Evolutionary conservation across 257 asterid genomes (phyloP).

Genomic region (Jacaranda copaia): DNA sequence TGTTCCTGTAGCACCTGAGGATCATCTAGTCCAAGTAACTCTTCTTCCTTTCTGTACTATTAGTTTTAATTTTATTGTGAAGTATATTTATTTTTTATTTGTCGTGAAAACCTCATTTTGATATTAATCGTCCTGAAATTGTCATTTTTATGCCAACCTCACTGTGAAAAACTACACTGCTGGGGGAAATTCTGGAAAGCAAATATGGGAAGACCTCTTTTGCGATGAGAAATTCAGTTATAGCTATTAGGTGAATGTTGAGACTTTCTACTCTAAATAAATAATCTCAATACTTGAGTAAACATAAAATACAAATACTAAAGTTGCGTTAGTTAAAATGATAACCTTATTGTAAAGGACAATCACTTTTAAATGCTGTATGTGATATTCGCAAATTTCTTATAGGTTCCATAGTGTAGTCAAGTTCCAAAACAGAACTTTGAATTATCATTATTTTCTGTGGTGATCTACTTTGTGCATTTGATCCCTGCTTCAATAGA

Average conservation of each 20-base stretch:
- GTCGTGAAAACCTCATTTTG: slow-evolving; percentile 12
- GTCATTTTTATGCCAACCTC: slow-evolving; percentile 39
- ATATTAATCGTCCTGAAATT: slow-evolving; percentile 31
- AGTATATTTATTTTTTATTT: slow-evolving; percentile 10
- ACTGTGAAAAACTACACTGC: slow-evolving; percentile 43
- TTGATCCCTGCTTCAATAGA: slow-evolving; percentile 27
- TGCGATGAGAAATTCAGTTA: slow-evolving; percentile 36
- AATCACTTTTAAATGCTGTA: slow-evolving; percentile 30
- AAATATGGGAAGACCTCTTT: slow-evolving; percentile 37
- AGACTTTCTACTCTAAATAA: neutral
- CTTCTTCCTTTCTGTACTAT: slow-evolving; percentile 36
- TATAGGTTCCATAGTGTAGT: slow-evolving; percentile 17
- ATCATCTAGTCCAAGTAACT: slow-evolving; percentile 63
- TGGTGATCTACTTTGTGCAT: slow-evolving; percentile 18
- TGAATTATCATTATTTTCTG: slow-evolving; percentile 10
- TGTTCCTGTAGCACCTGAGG: slow-evolving; percentile 60
- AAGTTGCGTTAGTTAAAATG: neutral
- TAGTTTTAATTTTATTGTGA: slow-evolving; percentile 10
- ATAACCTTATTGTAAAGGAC: slow-evolving; percentile 8
- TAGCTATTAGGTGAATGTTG: slow-evolving; percentile 41
- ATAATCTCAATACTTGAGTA: neutral
- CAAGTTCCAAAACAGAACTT: slow-evolving; percentile 29
- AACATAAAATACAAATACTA: neutral
- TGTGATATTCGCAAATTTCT: slow-evolving; percentile 23
- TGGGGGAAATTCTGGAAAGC: slow-evolving; percentile 37